Conservation (phyloP, 2,329 filamentous ascomycete genomes). For the Paecilomyces formosus region DNA sequence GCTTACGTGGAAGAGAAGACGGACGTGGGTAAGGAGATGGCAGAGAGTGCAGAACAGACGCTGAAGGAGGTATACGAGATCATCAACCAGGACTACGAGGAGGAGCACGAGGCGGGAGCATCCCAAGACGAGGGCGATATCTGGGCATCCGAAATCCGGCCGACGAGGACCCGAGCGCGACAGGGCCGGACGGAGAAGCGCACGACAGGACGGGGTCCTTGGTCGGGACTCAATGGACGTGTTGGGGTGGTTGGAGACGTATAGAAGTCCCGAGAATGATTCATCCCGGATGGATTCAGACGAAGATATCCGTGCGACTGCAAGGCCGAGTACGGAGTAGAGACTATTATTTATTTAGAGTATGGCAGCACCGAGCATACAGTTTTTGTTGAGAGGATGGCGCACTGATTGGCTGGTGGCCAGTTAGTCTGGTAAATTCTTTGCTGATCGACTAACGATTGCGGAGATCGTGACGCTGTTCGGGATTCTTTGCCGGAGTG, state of each 20-base stretch:
- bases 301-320: not conserved
- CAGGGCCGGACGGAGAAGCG: constrained; percentile 14
- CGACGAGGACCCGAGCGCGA: constrained; percentile 12
- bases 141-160: constrained; percentile 23
- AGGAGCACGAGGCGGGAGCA: constrained; percentile 8
- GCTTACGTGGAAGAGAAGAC: constrained; percentile 28
- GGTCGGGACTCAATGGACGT: constrained; percentile 28
- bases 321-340: not conserved
- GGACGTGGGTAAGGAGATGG: constrained; percentile 21
- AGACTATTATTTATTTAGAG: not conserved
- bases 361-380: not conserved
- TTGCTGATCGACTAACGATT: not conserved
- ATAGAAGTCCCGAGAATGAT: not conserved
- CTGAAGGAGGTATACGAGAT: constrained; percentile 24
- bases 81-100: constrained; percentile 26
- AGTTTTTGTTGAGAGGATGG: not conserved
- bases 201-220: constrained; percentile 23
- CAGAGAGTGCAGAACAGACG: constrained; percentile 19
- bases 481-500: not conserved
- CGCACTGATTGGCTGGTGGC: not conserved
- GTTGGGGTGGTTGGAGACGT: constrained; percentile 15
- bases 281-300: not conserved
- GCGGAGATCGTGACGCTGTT: not conserved
- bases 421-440: not conserved
- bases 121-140: constrained; percentile 17